Evolutionary conservation across 2,329 filamentous ascomycete species (phyloP).

Genomic region (Penicillium griseofulvum): DNA sequence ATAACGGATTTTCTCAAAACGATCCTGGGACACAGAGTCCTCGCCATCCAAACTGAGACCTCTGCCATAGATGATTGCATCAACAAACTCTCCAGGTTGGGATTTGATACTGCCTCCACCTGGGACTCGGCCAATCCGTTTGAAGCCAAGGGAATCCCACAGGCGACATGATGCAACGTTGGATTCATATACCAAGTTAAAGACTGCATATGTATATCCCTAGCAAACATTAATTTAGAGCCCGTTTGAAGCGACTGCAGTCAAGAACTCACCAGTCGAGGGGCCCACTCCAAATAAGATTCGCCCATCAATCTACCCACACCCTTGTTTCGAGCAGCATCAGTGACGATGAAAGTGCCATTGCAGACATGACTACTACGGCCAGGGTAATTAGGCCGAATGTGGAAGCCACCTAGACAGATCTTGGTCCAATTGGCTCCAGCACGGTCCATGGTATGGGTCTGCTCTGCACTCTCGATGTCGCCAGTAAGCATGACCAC

Average conservation of each 20-base stretch:
- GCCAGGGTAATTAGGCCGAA: slow-evolving; percentile 91
- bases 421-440: slow-evolving; percentile 73
- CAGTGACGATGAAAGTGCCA: slow-evolving; percentile 71
- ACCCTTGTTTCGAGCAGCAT: slow-evolving; percentile 69
- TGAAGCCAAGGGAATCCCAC: slow-evolving; percentile 90
- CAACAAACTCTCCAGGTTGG: slow-evolving; percentile 65
- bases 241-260: slow-evolving; percentile 27
- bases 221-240: slow-evolving; percentile 37
- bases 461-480: slow-evolving; percentile 61
- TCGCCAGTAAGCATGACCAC: slow-evolving; percentile 83
- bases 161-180: slow-evolving; percentile 87
- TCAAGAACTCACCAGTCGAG: slow-evolving; percentile 52
- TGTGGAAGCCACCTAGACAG: slow-evolving; percentile 87
- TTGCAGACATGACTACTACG: slow-evolving; percentile 86
- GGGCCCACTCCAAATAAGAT: slow-evolving; percentile 73
- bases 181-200: slow-evolving; percentile 92
- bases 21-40: slow-evolving; percentile 86
- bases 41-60: slow-evolving; percentile 64
- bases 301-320: slow-evolving; percentile 75
- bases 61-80: slow-evolving; percentile 75
- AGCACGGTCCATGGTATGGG: slow-evolving; percentile 48
- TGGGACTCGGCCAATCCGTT: slow-evolving; percentile 81
- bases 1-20: slow-evolving; percentile 97
- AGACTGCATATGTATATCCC: slow-evolving; percentile 89
- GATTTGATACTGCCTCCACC: slow-evolving; percentile 68